Evolutionary conservation across 345 rosid species (phyloP), one percentile per base, ranked within the genome.

Genomic region (Salix suchowensis): DNA sequence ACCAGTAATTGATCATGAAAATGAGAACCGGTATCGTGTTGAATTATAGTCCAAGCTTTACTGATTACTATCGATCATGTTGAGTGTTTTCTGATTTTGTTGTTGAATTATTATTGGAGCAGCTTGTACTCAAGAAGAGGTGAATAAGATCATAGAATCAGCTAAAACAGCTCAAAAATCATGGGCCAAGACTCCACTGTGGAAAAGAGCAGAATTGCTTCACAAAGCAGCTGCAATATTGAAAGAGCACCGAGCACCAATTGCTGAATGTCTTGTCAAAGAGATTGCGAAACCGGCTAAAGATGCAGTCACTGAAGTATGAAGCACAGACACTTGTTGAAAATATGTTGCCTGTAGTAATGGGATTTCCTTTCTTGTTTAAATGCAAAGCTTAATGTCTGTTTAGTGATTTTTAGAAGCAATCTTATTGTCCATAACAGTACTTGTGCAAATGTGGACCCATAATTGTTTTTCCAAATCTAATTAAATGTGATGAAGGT

Each of bases 201-300:
- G 98, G 98, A 95, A 89, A 90, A 84, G 98, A 82, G 97, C 97
- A 6, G 98, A 95, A 86, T 90, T 93, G 2, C 98, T 95, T 76
- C 98, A 95, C 84, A 95, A 84, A 65, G 98, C 98, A 65, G 98
- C 97, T 18, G 91, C 97, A 0, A 87, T 93, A 50, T 88, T 95
- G 69, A 95, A 93, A 85, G 90, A 88, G 76, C 93, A 93, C 84
- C 93, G 89, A 85, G 81, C 84, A 34, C 91, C 97, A 7, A 86
- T 95, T 60, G 96, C 97, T 7, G 97, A 93, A 77, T 95, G 96
- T 76, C 89, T 95, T 24, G 93, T 95, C 34, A 93, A 95, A 68
- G 98, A 95, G 82, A 95, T 95, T 37, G 98, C 98, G n/a, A 95
- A 95, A 85, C 98, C 98, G 5, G 98, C 98, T 61, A 95, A 95